Percentiles rank a stretch among this genome's conserved stretches.
phyloP scores from a whole-genome alignment of 1,284 basidiomycete genomes.

The Tranzscheliella williamsii region DNA sequence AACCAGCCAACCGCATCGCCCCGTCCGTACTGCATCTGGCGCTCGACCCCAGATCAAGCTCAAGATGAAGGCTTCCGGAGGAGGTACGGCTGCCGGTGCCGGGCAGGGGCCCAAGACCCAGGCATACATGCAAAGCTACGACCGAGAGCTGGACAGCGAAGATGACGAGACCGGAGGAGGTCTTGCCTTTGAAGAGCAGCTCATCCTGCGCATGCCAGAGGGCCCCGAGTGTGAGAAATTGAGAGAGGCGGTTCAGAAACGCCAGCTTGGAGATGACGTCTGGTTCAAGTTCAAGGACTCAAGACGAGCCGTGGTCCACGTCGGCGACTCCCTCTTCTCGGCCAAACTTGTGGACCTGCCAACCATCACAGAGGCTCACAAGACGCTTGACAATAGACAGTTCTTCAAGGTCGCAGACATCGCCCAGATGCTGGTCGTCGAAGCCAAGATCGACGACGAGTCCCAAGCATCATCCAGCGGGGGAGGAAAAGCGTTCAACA shows the following conservation, averaged over 20 bases:
- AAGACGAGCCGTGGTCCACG: constrained; percentile 84
- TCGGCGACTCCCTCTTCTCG: constrained; percentile 78
- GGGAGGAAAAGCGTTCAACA: constrained; percentile 70
- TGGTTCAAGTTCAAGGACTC: constrained; percentile 99
- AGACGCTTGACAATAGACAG: constrained; percentile 86
- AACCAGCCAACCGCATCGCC: constrained; percentile 12
- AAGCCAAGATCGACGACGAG: constrained; percentile 49
- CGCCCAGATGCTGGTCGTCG: constrained; percentile 67
- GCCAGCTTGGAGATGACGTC: constrained; percentile 78
- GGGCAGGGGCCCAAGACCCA: constrained; percentile 53
- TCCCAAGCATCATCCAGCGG: constrained; percentile 76
- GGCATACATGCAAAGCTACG: constrained; percentile 63
- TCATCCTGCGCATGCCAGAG: constrained; percentile 85
- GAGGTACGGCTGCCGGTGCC: constrained; percentile 27
- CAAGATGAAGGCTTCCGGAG: constrained; percentile 38
- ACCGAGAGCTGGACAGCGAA: constrained; percentile 91
- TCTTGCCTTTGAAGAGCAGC: constrained; percentile 94
- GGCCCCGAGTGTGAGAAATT: constrained; percentile 66
- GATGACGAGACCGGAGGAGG: constrained; percentile 71
- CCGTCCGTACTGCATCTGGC: constrained; percentile 32
- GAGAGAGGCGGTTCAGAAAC: constrained; percentile 70
- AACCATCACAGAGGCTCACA: constrained; percentile 91
- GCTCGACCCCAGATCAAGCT: constrained; percentile 41
- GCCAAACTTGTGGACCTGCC: constrained; percentile 96
- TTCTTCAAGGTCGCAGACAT: constrained; percentile 99